phyloP scores from a whole-genome alignment of 164 flowering plant genomes.

The Nelumbo lutea region DNA sequence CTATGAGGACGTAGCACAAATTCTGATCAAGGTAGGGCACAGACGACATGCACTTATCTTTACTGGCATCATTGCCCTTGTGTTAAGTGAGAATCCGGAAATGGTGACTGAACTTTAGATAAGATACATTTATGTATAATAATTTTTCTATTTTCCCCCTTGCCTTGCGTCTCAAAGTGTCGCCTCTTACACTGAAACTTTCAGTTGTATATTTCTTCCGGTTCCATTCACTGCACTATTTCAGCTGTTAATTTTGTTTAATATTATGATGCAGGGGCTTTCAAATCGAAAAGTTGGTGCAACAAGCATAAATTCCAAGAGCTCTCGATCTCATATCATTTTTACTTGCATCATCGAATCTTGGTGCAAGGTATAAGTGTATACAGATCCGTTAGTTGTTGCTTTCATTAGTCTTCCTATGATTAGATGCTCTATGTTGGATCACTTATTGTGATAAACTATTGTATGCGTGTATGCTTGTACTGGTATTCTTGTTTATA shows the following conservation, averaged over 20 bases:
- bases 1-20: constrained; percentile 77
- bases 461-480: neutral
- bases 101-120: too few relatives aligned
- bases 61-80: neutral
- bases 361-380: constrained; percentile 81
- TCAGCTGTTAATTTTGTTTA: neutral
- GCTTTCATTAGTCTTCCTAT: too few relatives aligned
- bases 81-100: neutral
- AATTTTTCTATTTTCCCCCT: too few relatives aligned
- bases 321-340: constrained; percentile 89
- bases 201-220: neutral
- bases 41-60: neutral
- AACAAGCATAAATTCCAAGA: constrained; percentile 82
- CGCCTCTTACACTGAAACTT: neutral
- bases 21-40: constrained; percentile 74
- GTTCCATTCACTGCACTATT: neutral
- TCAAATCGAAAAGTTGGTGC: constrained; percentile 88
- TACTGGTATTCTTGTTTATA: neutral
- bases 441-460: neutral
- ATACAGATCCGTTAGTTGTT: neutral
- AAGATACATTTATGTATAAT: too few relatives aligned
- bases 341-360: constrained; percentile 84
- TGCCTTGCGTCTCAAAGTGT: too few relatives aligned
- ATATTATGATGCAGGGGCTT: constrained; percentile 66
- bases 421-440: neutral